Conservation (phyloP, 164 flowering plant species). For the Kalanchoe fedtschenkoi region DNA sequence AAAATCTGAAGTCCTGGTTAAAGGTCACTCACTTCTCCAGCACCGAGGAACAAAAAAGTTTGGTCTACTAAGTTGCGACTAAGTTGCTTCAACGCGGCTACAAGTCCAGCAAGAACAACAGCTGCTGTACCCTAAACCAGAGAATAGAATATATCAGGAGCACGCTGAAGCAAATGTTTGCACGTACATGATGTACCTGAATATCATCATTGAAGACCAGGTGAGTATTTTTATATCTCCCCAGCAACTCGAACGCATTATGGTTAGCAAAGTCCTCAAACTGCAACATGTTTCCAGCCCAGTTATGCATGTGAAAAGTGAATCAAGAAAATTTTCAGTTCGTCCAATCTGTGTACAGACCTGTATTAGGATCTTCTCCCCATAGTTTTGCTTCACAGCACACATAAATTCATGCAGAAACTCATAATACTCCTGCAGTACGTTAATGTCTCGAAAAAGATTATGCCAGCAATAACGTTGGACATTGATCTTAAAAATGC, state of each 20-base stretch:
- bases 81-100: constrained; percentile 52
- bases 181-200: constrained; percentile 42
- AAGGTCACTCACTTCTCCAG: constrained; percentile 70
- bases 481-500: neutral
- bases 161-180: neutral
- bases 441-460: neutral
- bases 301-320: constrained; percentile 1
- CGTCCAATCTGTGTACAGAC: constrained; percentile 17
- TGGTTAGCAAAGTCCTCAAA: constrained; percentile 96
- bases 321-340: neutral
- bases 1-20: no score
- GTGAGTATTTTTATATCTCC: constrained; percentile 56
- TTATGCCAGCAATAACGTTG: neutral
- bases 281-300: constrained; percentile 24
- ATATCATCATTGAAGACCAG: constrained; percentile 93
- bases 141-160: neutral
- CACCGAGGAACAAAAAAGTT: constrained; percentile 82
- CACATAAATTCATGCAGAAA: constrained; percentile 75
- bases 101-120: constrained; percentile 85
- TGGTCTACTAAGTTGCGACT: constrained; percentile 72
- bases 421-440: constrained; percentile 60
- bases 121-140: constrained; percentile 76
- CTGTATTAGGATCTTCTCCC: constrained; percentile 86
- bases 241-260: constrained; percentile 71
- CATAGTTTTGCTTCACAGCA: constrained; percentile 81